Evolutionary conservation across 78 protist genomes (phyloP), one percentile per base, ranked within the genome.

Genomic region (Polysphondylium violaceum): DNA sequence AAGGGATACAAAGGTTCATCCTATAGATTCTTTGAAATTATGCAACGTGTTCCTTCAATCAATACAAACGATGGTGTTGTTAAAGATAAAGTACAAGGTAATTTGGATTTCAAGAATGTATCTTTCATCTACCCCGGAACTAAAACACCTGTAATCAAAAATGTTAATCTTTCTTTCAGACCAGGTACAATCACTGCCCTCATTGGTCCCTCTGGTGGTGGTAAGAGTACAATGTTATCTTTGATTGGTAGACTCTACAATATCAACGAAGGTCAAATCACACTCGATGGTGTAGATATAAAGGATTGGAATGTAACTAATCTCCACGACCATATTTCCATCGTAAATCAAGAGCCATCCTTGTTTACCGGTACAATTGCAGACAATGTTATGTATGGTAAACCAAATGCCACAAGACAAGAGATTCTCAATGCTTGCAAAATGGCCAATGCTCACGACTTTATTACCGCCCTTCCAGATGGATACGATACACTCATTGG

Each of bases 401-500:
- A 51, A 23, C 63, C 81, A 19, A 65, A 53, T 41, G 92, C 75
- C 8, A 63, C 73, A 6, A 33, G 86, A 14, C n/a, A 72, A n/a
- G 72, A 79, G 25, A 36, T 94, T 40, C 44, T 74, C 11, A 36
- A 68, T 0, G 92, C 83, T 44, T 61, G 83, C 27, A 73, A 36
- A 47, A 77, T 56, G 41, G 98, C 99, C 6, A 96, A 96, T 72
- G 97, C 98, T 14, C 98, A 97, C 69, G 96, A 94, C 35, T 96
- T 97, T 76, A 89, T 98, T 72, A 64, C 33, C 17, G 23, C 56
- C 2, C 55, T 96, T 12, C 94, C 95, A 5, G 68, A 93, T 0
- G 95, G 92, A 17, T 96, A 97, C 78, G 87, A 86, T 56, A 94
- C 96, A n/a, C 23, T n/a, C 2, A 95, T 96, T 25, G 98, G 98